Evolutionary conservation across 345 rosid species (phyloP), one percentile per base, ranked within the genome.

Genomic region (Syzygium oleosum): DNA sequence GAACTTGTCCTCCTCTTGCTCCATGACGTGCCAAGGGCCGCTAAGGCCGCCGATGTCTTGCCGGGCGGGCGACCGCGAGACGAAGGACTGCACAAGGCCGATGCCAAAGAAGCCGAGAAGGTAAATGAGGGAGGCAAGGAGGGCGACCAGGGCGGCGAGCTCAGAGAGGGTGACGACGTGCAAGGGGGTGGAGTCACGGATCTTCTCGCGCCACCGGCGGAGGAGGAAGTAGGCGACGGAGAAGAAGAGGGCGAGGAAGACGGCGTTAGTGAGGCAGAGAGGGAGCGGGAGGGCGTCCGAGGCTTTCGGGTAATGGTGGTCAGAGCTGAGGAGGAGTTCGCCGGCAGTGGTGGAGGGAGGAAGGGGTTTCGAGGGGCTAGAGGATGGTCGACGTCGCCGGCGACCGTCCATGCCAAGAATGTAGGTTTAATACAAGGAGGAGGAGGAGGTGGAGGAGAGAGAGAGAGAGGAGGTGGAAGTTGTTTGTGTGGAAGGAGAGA

Each of bases 91-190:
- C 53, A 96, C 99, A 46, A 96, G 91, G 59, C 93, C 99, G 87
- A 97, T 94, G 51, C 99, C 98, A 43, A 97, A 95, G 90, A 97
- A 97, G 1, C 97, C 96, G 73, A 94, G 89, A 56, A 96, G 95
- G 88, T 97, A 97, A 84, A 96, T 92, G 78, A 95, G 90, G 27
- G 99, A 95, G 22, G 98, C 97, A 88, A 94, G 85, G 59, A 97
- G 93, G 53, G 91, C 80, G 23, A 90, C 23, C 52, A 92, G 73
- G 46, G 94, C 90, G 59, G 68, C 87, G 54, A 94, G 90, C 87
- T 92, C 95, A 3, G 91, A 87, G n/a, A 91, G 46, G 83, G 89
- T 85, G 49, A 92, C 93, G 83, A 95, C 92, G 85, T 97, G 99
- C 84, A 96, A 98, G 27, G 98, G 99, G 1, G 96, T 96, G 46